Evolutionary conservation across 2,329 filamentous ascomycete species (phyloP), one percentile per base, ranked within the genome.

Genomic region (Fusarium pseudonygamai): DNA sequence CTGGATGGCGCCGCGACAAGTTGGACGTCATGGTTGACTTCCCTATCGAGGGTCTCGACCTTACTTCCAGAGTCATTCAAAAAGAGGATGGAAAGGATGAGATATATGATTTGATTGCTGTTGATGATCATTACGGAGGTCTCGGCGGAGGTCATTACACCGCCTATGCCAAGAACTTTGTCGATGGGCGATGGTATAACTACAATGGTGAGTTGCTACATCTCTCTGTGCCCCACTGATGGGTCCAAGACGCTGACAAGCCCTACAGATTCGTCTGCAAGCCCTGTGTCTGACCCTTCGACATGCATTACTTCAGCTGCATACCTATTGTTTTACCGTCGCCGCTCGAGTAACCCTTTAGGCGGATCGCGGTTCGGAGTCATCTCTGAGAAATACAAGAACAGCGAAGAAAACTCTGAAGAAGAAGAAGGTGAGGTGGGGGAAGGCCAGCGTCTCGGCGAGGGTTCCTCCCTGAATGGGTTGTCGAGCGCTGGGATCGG

Each of bases 91-190:
- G 92, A 39, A 97, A 97, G 83, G 87, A 92, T 67, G 90, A 96
- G 79, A 86, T 95, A 16, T 99, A 98, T 79, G 96, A 99, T 81
- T 86, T 99, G 37, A 96, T 99, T 79, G 96, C 93, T 20, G 95
- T 99, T 4, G 96, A 99, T 82, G 96, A 97, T 80, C 96, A 99
- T 82, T 97, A 93, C 80, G 96, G 96, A 69, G 94, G 95, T 36
- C 89, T 99, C 42, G 95, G 95, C 67, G 96, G 96, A 46, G 96
- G 96, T 2, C 96, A 99, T 82, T 99, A 99, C 84, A 98, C 95
- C 26, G 96, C 96, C 34, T 95, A 92, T 81, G 95, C 95, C 43
- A 95, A 94, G 85, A 98, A 97, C 81, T 98, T 97, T 82, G 87
- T 93, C 69, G 94, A 97, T 78, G 89, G 89, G 64, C 87, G 93